These are phyloP conservation scores for Phytophthora pseudosyringae DNA, from an alignment of 352 stramenopile genomes.

Conservation along the genomic window DNA sequence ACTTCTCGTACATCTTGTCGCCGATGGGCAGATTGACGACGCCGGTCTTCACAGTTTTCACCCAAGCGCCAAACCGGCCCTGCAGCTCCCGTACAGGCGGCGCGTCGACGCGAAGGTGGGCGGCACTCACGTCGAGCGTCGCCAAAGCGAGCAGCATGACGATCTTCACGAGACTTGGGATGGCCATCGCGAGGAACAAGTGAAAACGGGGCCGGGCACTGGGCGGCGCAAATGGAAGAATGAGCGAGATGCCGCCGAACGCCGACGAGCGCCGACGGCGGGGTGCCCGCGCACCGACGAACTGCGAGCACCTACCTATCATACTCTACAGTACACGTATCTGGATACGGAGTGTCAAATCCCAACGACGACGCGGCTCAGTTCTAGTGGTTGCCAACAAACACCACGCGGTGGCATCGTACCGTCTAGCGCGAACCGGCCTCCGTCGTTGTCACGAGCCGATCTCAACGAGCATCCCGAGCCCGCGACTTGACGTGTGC, in stretches of 20 bases:
- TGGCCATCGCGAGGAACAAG: constrained; percentile 1
- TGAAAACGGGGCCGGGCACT: not conserved
- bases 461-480: too few relatives aligned
- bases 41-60: not conserved
- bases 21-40: constrained; percentile 1
- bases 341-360: too few relatives aligned
- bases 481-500: too few relatives aligned
- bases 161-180: constrained; percentile 9
- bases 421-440: too few relatives aligned
- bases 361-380: too few relatives aligned
- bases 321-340: too few relatives aligned
- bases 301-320: too few relatives aligned
- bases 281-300: too few relatives aligned
- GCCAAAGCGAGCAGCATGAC: constrained; percentile 10
- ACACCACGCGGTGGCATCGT: too few relatives aligned
- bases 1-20: constrained; percentile 12
- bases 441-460: too few relatives aligned
- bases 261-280: not conserved
- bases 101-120: constrained; percentile 4
- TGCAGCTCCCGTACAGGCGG: not conserved
- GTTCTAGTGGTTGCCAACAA: too few relatives aligned
- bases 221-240: not conserved
- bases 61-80: not conserved
- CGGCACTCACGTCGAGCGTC: not conserved
- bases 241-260: not conserved